Base-by-base conservation (phyloP, 257 asterid species). In the Rauvolfia tetraphylla region DNA sequence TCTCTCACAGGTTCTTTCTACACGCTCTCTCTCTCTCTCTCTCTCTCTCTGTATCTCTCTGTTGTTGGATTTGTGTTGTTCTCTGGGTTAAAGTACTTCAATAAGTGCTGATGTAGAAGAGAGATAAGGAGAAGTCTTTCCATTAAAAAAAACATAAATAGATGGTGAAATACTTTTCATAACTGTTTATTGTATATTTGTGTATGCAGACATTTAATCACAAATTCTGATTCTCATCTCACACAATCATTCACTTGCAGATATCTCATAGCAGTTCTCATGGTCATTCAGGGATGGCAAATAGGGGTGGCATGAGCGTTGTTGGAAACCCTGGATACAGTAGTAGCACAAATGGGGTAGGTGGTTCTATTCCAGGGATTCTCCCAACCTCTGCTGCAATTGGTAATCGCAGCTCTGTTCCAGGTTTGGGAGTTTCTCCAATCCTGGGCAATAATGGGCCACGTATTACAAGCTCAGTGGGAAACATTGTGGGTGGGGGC, bases 291-390 rank as follows among this genome's bases (percentile, higher is more conserved):
- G 98, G 96, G 82, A 88, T 95, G 90, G 75, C 88, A 54, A 90
- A 73, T 79, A 87, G 98, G 86, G 95, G 96, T 81, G 98, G 89
- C 72, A 86, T 95, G 91, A 84, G 78, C 83, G 91, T 88, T 66
- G 88, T 90, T 67, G 98, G 99, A 77, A 95, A 88, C 83, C 93
- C 90, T 71, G 99, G 97, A 71, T 93, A 88, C 81, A 85, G 76
- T 78, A 85, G 89, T 81, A 89, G 84, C 86, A 76, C 87, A 25
- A 93, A 85, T 77, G 97, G 96, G 56, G 92, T 88, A 79, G 96
- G 98, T 80, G 96, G 96, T 83, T 93, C 98, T 69, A 89, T 93
- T 76, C 99, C 99, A 71, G 98, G 98, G 76, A 87, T 95, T 80
- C 90, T 91, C 18, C 94, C 95, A 68, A 87, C 92, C 66, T 93